Conservation (phyloP, 2,329 filamentous ascomycete species). For the Xylaria sp. region DNA sequence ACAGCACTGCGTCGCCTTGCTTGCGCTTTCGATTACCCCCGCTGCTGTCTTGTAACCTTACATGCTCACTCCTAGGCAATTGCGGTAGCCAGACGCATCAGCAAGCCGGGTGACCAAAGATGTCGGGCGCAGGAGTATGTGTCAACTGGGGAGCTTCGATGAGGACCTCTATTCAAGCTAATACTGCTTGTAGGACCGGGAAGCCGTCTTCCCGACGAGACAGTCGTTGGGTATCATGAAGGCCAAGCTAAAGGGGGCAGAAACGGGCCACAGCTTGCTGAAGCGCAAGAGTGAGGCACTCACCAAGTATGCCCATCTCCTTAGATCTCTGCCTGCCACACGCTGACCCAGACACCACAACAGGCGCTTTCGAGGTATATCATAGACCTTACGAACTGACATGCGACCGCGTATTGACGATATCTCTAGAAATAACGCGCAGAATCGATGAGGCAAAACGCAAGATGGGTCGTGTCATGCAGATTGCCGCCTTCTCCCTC, state of each 20-base stretch:
- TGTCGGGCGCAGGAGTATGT: slow-evolving; percentile 61
- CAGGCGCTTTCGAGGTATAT: slow-evolving; percentile 85
- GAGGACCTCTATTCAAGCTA: slow-evolving; percentile 21
- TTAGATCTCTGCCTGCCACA: slow-evolving; percentile 1
- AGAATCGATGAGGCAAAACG: slow-evolving; percentile 98
- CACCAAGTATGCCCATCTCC: slow-evolving; percentile 73
- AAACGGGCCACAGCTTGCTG: slow-evolving; percentile 89
- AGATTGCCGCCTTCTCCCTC: slow-evolving; percentile 96
- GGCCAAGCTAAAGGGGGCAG: slow-evolving; percentile 91
- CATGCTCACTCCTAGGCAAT: not conserved
- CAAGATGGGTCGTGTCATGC: slow-evolving; percentile 99
- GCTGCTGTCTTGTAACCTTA: not conserved
- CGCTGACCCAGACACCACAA: slow-evolving; percentile 18
- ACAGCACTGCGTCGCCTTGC: not conserved
- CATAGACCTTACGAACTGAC: not conserved
- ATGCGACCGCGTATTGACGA: slow-evolving; percentile 11
- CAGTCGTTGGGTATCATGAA: slow-evolving; percentile 98
- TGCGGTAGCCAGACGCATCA: slow-evolving; percentile 8
- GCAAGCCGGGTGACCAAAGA: slow-evolving; percentile 40
- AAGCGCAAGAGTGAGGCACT: slow-evolving; percentile 98
- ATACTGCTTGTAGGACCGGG: slow-evolving; percentile 70
- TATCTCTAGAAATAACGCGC: slow-evolving; percentile 79
- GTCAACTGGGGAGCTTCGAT: not conserved
- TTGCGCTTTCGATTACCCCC: not conserved
- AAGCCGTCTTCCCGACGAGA: slow-evolving; percentile 96